Conservation (phyloP, 1,284 basidiomycete species). For the Cryptococcus sp. region DNA sequence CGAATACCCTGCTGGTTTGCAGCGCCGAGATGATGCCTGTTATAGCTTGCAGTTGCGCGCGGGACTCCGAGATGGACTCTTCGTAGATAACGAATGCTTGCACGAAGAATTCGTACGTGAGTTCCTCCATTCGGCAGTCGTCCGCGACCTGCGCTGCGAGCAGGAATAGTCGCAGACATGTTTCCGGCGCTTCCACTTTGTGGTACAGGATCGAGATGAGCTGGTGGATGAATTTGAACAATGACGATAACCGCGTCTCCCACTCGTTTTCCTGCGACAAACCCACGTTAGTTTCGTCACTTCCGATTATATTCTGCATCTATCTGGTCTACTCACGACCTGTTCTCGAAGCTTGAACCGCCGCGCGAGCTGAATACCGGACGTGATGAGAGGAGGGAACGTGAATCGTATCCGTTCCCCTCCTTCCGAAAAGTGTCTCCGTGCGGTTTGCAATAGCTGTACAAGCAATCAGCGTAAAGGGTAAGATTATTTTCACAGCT, state of each 20-base stretch:
- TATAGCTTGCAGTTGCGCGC: conserved; percentile 89
- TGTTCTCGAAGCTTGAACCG: conserved; percentile 74
- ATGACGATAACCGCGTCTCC: conserved; percentile 74
- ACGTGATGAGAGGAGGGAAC: conserved; percentile 88
- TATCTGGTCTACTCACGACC: conserved; percentile 28
- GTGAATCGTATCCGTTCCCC: conserved; percentile 92
- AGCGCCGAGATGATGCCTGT: conserved; percentile 86
- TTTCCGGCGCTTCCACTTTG: conserved; percentile 84
- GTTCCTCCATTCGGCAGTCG: conserved; percentile 88
- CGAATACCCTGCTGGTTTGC: conserved; percentile 80
- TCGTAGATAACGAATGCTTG: conserved; percentile 95
- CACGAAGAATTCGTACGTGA: conserved; percentile 93
- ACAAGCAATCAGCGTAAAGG: not conserved
- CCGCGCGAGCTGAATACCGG: conserved; percentile 83
- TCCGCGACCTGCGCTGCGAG: conserved; percentile 89
- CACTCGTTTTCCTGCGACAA: conserved; percentile 71
- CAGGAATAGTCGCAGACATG: conserved; percentile 88
- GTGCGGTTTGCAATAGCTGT: conserved; percentile 84
- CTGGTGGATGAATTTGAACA: conserved; percentile 90
- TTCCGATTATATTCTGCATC: not conserved
- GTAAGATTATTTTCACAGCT: not conserved
- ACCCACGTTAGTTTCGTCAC: not conserved
- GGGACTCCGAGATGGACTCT: conserved; percentile 87
- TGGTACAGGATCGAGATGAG: conserved; percentile 86
- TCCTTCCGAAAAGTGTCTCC: conserved; percentile 83